Evolutionary conservation across 1,139 yeast genomes (phyloP).

Genomic region (Pichia sp.): DNA sequence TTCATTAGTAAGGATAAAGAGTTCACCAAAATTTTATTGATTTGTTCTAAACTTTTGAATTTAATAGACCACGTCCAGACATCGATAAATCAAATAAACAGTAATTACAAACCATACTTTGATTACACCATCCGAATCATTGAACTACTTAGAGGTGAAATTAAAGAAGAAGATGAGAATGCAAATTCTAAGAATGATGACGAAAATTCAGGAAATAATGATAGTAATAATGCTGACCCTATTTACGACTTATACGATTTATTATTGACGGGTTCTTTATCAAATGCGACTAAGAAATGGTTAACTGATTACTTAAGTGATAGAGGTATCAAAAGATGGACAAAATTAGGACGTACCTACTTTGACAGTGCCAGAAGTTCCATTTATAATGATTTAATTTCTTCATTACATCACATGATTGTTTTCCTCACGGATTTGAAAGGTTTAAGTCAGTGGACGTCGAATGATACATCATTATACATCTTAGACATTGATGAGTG

Average conservation of each 20-base stretch:
- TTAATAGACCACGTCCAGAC: constrained; percentile 40
- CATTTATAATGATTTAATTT: constrained; percentile 50
- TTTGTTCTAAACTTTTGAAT: constrained; percentile 30
- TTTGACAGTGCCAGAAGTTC: constrained; percentile 49
- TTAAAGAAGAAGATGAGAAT: constrained; percentile 18
- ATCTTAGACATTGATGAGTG: constrained; percentile 31
- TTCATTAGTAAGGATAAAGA: constrained; percentile 27
- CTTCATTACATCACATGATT: constrained; percentile 57
- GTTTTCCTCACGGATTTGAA: constrained; percentile 47
- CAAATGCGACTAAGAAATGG: constrained; percentile 49
- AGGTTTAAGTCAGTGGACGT: constrained; percentile 40
- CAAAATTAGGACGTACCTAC: constrained; percentile 45
- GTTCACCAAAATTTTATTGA: constrained; percentile 11
- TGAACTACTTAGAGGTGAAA: constrained; percentile 32
- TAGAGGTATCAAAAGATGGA: constrained; percentile 62
- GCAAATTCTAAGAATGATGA: constrained; percentile 3
- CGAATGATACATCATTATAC: constrained; percentile 34
- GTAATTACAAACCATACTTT: constrained; percentile 43
- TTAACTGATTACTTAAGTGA: constrained; percentile 58
- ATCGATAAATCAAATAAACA: constrained; percentile 37
- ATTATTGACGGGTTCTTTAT: constrained; percentile 57
- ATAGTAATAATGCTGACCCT: constrained; percentile 23
- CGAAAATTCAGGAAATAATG: background rate
- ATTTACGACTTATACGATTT: constrained; percentile 46
- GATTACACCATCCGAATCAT: constrained; percentile 40